Evolutionary conservation across 371 early-diverging fungal species (phyloP).

Genomic region (Mucor lusitanicus): DNA sequence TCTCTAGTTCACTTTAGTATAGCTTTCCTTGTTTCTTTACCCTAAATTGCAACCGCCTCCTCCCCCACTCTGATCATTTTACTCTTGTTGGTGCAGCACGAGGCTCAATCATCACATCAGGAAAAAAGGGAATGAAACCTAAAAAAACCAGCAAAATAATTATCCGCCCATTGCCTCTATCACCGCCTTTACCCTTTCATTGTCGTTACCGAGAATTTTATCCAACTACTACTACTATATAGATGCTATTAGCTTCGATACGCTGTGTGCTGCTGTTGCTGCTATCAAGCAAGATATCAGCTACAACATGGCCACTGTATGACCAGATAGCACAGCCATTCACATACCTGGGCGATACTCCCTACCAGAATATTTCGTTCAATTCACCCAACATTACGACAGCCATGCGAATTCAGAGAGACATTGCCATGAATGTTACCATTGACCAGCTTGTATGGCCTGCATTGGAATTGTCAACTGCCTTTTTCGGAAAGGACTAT

Average conservation of each 20-base stretch:
- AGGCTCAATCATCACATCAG: too few relatives aligned
- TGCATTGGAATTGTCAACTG: constrained; percentile 32
- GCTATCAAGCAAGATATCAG: not conserved
- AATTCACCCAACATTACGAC: constrained; percentile 18
- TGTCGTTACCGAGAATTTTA: too few relatives aligned
- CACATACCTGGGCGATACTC: constrained; percentile 25
- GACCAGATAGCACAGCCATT: not conserved
- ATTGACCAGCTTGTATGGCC: constrained; percentile 46
- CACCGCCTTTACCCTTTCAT: too few relatives aligned
- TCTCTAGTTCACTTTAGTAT: too few relatives aligned
- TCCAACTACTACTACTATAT: too few relatives aligned
- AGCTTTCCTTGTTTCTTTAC: too few relatives aligned
- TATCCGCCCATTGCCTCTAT: too few relatives aligned
- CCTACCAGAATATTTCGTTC: constrained; percentile 27
- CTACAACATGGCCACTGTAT: not conserved
- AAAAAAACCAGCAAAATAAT: too few relatives aligned
- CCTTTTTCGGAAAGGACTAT: constrained; percentile 40
- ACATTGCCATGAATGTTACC: constrained; percentile 41
- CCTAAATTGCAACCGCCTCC: too few relatives aligned
- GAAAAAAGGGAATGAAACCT: too few relatives aligned
- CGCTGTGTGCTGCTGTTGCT: not conserved
- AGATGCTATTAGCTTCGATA: not conserved
- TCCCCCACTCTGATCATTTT: too few relatives aligned
- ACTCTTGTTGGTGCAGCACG: too few relatives aligned
- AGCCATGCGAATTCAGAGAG: constrained; percentile 42